phyloP scores from a whole-genome alignment of 345 rosid species.

The Xanthoceras sorbifolium region DNA sequence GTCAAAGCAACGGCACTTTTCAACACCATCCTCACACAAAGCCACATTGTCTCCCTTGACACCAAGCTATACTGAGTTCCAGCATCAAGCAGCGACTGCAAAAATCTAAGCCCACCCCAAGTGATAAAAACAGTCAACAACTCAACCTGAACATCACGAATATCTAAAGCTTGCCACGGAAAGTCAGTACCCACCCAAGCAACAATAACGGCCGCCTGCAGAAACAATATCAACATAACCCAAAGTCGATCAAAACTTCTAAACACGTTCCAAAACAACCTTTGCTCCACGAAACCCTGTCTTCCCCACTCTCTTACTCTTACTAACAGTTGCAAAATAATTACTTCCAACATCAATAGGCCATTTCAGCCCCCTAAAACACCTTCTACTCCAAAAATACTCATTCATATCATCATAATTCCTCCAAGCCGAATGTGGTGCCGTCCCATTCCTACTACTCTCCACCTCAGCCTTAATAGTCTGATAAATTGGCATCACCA shows the following conservation, averaged over 20 bases:
- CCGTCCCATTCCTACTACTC: conserved; percentile 67
- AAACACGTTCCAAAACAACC: conserved; percentile 80
- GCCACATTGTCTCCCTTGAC: conserved; percentile 57
- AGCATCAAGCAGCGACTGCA: conserved; percentile 76
- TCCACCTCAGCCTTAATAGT: conserved; percentile 61
- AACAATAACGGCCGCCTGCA: conserved; percentile 74
- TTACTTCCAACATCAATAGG: conserved; percentile 55
- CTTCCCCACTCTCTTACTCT: conserved; percentile 61
- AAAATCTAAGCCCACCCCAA: conserved; percentile 71
- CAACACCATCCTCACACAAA: conserved; percentile 74
- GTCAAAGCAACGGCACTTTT: conserved; percentile 62
- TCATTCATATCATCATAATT: conserved; percentile 91
- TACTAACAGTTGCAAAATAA: conserved; percentile 43
- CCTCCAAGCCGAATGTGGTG: conserved; percentile 86
- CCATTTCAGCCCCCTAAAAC: conserved; percentile 74
- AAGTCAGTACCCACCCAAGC: conserved; percentile 56
- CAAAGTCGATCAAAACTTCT: conserved; percentile 83
- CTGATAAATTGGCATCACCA: conserved; percentile 69
- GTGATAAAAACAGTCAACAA: conserved; percentile 82
- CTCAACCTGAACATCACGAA: conserved; percentile 56
- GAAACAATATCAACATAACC: conserved; percentile 69
- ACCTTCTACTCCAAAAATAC: conserved; percentile 88
- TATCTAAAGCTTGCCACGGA: conserved; percentile 62
- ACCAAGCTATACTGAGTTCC: conserved; percentile 91
- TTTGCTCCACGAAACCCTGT: conserved; percentile 91